Evolutionary conservation across 352 stramenopile species (phyloP).

Genomic region (Phytophthora sansomeana): DNA sequence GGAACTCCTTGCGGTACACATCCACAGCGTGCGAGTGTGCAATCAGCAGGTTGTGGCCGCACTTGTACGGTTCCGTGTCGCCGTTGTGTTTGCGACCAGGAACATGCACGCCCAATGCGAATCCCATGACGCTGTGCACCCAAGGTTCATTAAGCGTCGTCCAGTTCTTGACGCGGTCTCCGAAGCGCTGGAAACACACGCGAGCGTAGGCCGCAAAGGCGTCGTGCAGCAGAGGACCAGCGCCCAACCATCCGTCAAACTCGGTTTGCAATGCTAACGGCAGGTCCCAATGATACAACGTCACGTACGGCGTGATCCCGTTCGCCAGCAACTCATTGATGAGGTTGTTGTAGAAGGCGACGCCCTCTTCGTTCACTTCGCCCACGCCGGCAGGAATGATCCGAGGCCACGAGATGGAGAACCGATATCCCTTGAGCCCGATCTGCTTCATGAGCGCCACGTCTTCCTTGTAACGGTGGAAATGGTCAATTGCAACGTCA

Average conservation of each 20-base stretch:
- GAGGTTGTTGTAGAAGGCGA: slow-evolving; percentile 92
- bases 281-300: slow-evolving; percentile 97
- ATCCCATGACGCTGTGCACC: slow-evolving; percentile 86
- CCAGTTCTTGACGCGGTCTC: slow-evolving; percentile 94
- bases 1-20: slow-evolving; percentile 88
- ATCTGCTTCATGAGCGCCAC: slow-evolving; percentile 92
- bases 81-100: slow-evolving; percentile 61
- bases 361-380: slow-evolving; percentile 83
- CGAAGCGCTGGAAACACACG: slow-evolving; percentile 93
- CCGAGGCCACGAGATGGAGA: slow-evolving; percentile 93
- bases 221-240: slow-evolving; percentile 46
- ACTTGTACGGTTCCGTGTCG: slow-evolving; percentile 83
- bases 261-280: slow-evolving; percentile 85
- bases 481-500: slow-evolving; percentile 92
- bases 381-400: slow-evolving; percentile 89
- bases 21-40: slow-evolving; percentile 87
- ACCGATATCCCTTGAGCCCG: slow-evolving; percentile 91
- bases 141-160: slow-evolving; percentile 95
- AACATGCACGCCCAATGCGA: slow-evolving; percentile 87
- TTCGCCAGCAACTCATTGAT: slow-evolving; percentile 88
- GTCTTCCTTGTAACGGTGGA: slow-evolving; percentile 91
- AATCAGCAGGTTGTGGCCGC: slow-evolving; percentile 91
- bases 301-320: slow-evolving; percentile 91
- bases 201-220: slow-evolving; percentile 89
- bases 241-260: slow-evolving; percentile 75